phyloP scores from a whole-genome alignment of 129 eudicot genomes.

The Mikania micrantha region DNA sequence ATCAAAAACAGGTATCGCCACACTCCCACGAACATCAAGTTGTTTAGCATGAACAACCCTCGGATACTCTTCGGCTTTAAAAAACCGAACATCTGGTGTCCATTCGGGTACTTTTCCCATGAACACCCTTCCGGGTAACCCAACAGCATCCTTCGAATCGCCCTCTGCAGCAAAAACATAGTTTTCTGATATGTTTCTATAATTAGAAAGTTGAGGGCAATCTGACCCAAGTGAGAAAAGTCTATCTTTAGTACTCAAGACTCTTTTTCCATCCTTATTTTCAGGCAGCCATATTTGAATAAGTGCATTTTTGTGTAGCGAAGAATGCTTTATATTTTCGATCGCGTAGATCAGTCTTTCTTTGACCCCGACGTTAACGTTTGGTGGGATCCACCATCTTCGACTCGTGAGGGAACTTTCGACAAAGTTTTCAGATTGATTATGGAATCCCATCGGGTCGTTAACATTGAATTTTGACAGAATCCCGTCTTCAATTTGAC shows the following conservation, averaged over 20 bases:
- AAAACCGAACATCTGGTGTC: conserved; percentile 92
- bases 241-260: conserved; percentile 52
- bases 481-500: conserved; percentile 23
- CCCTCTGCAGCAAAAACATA: conserved; percentile 55
- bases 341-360: conserved; percentile 59
- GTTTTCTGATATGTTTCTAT: conserved; percentile 54
- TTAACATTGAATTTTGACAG: conserved; percentile 17
- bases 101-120: conserved; percentile 80
- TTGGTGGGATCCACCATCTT: conserved; percentile 74
- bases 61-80: conserved; percentile 66
- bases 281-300: conserved; percentile 89
- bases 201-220: conserved; percentile 55
- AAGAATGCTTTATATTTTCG: conserved; percentile 35
- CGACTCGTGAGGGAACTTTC: conserved; percentile 37
- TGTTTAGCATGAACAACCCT: conserved; percentile 65
- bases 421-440: conserved; percentile 25
- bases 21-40: conserved; percentile 75
- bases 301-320: conserved; percentile 47
- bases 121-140: conserved; percentile 86
- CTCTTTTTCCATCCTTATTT: conserved; percentile 43
- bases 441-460: conserved; percentile 16
- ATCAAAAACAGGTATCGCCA: conserved; percentile 84
- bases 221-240: conserved; percentile 57
- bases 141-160: conserved; percentile 47
- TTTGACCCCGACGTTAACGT: conserved; percentile 35